These are phyloP conservation scores for Suhomyces bribrorum DNA, from an alignment of 1,139 yeast genomes.

Conservation along the genomic window DNA sequence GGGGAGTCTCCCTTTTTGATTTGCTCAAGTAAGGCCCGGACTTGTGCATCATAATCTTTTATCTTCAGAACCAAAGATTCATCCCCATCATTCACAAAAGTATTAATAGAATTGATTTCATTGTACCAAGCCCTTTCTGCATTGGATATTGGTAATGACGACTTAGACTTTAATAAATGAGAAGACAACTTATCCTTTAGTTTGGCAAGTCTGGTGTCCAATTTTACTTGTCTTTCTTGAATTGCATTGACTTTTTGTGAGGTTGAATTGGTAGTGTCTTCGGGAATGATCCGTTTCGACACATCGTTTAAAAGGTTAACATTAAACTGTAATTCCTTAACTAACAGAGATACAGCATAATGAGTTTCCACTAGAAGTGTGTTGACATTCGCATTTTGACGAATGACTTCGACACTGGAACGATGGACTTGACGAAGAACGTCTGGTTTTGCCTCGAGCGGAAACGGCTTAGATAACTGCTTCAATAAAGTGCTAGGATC, in stretches of 20 bases:
- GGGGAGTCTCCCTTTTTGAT: neutral
- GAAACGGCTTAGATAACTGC: slow-evolving; percentile 1
- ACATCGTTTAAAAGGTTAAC: slow-evolving; percentile 19
- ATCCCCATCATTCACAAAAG: slow-evolving; percentile 11
- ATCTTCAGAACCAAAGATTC: slow-evolving; percentile 14
- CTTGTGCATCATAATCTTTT: slow-evolving; percentile 20
- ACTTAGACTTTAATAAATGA: slow-evolving; percentile 24
- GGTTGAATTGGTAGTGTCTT: slow-evolving; percentile 7
- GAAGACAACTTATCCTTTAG: slow-evolving; percentile 28
- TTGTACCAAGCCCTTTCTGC: slow-evolving; percentile 41
- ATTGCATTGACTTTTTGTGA: slow-evolving; percentile 19
- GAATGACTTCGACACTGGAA: slow-evolving; percentile 22
- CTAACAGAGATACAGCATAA: slow-evolving; percentile 23
- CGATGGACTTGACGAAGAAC: slow-evolving; percentile 7
- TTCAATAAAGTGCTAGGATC: neutral
- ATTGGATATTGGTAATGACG: slow-evolving; percentile 34
- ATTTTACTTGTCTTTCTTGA: slow-evolving; percentile 22
- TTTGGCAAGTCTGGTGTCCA: slow-evolving; percentile 22
- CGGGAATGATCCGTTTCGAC: slow-evolving; percentile 1
- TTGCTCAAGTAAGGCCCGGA: slow-evolving; percentile 12
- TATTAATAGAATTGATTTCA: slow-evolving; percentile 32
- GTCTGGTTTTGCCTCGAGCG: slow-evolving; percentile 1
- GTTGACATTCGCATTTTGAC: slow-evolving; percentile 22
- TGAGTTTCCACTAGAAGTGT: slow-evolving; percentile 26
- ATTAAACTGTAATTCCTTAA: slow-evolving; percentile 28